Conservation (phyloP, 2,329 filamentous ascomycete species). For the Aspergillus uvarum region DNA sequence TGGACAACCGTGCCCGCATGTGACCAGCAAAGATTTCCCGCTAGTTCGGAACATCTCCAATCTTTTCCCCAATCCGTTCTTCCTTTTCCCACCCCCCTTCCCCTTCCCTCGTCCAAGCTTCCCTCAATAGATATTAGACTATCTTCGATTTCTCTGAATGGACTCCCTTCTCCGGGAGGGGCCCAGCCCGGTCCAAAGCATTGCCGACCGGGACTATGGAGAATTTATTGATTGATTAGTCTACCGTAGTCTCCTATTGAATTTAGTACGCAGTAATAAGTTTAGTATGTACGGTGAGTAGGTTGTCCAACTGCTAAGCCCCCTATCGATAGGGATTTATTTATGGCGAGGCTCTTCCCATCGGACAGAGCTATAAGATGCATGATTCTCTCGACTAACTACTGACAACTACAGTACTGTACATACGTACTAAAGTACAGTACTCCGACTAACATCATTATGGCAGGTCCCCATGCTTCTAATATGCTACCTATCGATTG, state of each 20-base stretch:
- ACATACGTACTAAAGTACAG: not conserved
- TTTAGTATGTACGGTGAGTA: too few species aligned
- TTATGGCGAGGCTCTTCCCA: not conserved
- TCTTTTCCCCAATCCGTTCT: conserved; percentile 3
- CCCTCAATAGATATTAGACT: not conserved
- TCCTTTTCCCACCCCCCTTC: not conserved
- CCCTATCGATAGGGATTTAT: not conserved
- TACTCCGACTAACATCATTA: too few species aligned
- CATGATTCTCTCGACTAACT: not conserved
- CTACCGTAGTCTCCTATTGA: not conserved
- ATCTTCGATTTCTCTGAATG: too few species aligned
- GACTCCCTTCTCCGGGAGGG: not conserved
- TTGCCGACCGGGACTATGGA: too few species aligned
- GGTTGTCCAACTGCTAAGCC: not conserved
- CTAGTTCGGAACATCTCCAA: conserved; percentile 7
- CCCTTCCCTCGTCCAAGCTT: not conserved
- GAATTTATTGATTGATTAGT: not conserved
- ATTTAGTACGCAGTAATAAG: not conserved
- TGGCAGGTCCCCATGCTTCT: too few species aligned
- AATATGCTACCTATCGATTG: too few species aligned
- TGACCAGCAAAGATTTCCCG: conserved; percentile 31
- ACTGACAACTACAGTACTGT: too few species aligned
- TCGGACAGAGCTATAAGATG: not conserved
- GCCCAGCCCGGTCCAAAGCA: not conserved
- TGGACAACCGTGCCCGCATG: conserved; percentile 26